Percentiles rank a stretch among this genome's conserved stretches.
Conservation (phyloP, 306 rosid species). For the Quercus glauca region DNA sequence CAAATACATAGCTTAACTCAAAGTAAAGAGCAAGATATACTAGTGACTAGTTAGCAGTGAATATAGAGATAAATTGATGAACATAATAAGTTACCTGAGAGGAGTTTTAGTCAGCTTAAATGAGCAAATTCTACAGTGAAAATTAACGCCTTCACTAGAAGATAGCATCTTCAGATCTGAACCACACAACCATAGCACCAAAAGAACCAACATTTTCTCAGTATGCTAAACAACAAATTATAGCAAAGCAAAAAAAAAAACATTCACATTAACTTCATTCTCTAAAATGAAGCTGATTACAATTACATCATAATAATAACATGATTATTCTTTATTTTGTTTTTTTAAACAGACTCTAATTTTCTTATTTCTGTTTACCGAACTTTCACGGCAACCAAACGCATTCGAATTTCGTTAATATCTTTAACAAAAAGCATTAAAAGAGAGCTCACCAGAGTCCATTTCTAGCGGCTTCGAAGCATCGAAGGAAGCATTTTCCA, state of each 20-base stretch:
- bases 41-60: not conserved
- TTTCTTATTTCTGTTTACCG: not conserved
- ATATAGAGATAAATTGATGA: not conserved
- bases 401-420: not conserved
- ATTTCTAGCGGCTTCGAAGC: conserved; percentile 39
- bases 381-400: conserved; percentile 1
- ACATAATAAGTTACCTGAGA: conserved; percentile 45
- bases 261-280: not conserved
- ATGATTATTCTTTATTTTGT: too few species aligned
- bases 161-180: conserved; percentile 56
- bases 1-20: too few species aligned
- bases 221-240: not conserved
- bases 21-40: too few species aligned
- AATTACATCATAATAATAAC: too few species aligned
- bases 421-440: not conserved
- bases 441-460: conserved; percentile 50
- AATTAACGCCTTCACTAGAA: conserved; percentile 52
- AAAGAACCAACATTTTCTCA: not conserved
- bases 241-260: not conserved
- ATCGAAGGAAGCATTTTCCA: conserved; percentile 9
- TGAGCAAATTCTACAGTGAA: conserved; percentile 69
- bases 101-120: conserved; percentile 59
- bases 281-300: not conserved
- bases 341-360: too few species aligned
- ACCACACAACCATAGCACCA: conserved; percentile 14